Evolutionary conservation across 345 rosid genomes (phyloP).

Genomic region (Populus deltoides): DNA sequence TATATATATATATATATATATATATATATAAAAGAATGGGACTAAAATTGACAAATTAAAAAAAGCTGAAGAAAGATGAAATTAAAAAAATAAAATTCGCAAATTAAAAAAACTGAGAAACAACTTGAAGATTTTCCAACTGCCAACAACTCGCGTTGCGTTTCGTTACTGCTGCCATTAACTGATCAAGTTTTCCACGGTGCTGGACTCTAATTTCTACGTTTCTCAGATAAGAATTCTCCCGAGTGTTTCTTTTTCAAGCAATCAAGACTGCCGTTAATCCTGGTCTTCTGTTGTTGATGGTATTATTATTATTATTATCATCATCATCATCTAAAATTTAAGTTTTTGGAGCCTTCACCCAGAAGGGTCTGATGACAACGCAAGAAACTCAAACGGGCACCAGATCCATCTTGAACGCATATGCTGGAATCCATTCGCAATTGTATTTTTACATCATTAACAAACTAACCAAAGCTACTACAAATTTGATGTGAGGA

Average conservation of each 20-base stretch:
- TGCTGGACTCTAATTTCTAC: neutral
- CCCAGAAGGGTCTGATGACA: neutral
- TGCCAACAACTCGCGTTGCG: no score
- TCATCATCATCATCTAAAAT: no score
- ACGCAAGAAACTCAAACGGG: neutral
- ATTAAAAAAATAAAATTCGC: no score
- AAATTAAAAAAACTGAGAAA: no score
- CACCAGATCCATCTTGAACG: neutral
- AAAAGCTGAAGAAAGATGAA: no score
- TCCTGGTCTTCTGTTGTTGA: neutral
- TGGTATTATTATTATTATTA: no score
- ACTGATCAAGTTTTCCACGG: neutral
- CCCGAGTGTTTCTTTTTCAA: no score
- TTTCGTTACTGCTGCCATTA: neutral
- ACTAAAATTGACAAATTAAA: no score
- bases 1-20: no score
- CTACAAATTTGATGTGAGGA: neutral
- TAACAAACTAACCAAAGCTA: neutral
- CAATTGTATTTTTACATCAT: neutral
- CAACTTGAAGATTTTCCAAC: neutral
- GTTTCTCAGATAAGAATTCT: neutral
- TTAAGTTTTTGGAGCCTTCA: neutral
- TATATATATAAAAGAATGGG: no score
- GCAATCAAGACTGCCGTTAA: neutral
- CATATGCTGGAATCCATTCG: neutral